Conservation (phyloP, 305 asterid genomes). For the Fraxinus floribunda region DNA sequence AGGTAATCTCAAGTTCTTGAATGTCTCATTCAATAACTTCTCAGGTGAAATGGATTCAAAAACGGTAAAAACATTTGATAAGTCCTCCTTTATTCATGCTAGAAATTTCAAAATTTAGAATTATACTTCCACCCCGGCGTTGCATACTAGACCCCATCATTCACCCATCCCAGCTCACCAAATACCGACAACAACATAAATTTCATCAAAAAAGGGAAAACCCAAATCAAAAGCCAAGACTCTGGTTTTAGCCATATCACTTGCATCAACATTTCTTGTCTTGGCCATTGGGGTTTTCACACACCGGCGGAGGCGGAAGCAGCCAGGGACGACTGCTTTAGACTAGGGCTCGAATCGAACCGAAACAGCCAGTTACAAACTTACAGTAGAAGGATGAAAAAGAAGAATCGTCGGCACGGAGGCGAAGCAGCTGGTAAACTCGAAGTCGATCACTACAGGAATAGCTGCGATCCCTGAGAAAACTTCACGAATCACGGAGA, state of each 20-base stretch:
- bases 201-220: slow-evolving; percentile 14
- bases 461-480: no score
- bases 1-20: slow-evolving; percentile 48
- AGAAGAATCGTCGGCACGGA: no score
- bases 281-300: slow-evolving; percentile 15
- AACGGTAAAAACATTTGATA: slow-evolving; percentile 36
- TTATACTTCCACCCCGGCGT: not conserved
- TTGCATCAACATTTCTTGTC: slow-evolving; percentile 34
- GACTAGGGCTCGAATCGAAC: no score
- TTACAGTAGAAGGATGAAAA: no score
- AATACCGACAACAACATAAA: slow-evolving; percentile 20
- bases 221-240: slow-evolving; percentile 33
- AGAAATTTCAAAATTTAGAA: slow-evolving; percentile 29
- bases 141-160: not conserved
- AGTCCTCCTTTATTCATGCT: slow-evolving; percentile 57
- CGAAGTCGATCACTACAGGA: no score
- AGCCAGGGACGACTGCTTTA: no score
- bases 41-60: slow-evolving; percentile 42
- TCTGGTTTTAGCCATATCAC: slow-evolving; percentile 19
- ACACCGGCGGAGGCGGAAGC: no score
- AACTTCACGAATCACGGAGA: no score
- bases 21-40: slow-evolving; percentile 67
- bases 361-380: no score
- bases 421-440: no score
- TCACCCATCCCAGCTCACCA: slow-evolving; percentile 26